A percentile compares a stretch with the other conserved stretches of the same genome.
These are phyloP conservation scores for Neofusicoccum sp. DNA, from an alignment of 2,329 filamentous ascomycete genomes.

Conservation along the genomic window DNA sequence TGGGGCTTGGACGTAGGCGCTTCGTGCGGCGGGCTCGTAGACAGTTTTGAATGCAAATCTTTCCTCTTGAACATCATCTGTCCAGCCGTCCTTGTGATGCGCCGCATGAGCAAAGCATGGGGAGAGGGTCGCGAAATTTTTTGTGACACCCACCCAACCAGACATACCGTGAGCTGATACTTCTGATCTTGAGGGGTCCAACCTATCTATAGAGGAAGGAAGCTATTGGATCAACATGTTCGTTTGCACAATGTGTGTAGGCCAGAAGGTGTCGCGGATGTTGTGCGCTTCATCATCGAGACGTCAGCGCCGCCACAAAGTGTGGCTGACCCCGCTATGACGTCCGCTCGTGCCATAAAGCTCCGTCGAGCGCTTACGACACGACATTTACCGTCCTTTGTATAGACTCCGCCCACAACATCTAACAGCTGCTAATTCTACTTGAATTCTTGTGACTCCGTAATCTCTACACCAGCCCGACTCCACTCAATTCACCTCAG, in stretches of 20 bases:
- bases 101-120: no score
- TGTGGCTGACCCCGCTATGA: conserved; percentile 18
- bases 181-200: no score
- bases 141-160: no score
- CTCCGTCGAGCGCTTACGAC: neutral
- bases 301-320: conserved; percentile 9
- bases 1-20: neutral
- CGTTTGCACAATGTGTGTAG: neutral
- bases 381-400: neutral
- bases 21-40: neutral
- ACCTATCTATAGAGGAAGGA: no score
- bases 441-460: neutral
- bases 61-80: no score
- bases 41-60: neutral
- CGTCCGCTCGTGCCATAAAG: neutral
- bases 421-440: neutral
- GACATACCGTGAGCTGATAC: no score
- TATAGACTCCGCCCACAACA: neutral
- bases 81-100: no score
- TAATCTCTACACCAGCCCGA: neutral
- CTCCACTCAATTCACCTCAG: neutral
- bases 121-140: no score
- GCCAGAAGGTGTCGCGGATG: neutral
- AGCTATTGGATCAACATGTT: no score
- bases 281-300: neutral